Evolutionary conservation across 2,329 filamentous ascomycete species (phyloP).

Genomic region (Acephala macrosclerotiorum): DNA sequence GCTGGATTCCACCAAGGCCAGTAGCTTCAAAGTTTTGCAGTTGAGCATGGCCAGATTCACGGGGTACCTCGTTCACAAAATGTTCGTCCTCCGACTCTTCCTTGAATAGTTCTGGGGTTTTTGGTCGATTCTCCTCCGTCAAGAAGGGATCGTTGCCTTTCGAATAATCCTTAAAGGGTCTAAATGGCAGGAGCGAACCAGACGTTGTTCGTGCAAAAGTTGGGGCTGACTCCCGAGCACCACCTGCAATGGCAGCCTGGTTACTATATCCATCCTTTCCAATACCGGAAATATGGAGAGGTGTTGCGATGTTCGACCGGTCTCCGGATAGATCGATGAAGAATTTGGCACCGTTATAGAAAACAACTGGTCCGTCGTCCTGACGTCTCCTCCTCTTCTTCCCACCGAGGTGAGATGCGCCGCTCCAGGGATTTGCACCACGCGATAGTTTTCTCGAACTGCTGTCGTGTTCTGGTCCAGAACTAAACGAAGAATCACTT

Average conservation of each 20-base stretch:
- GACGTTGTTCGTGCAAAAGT: constrained; percentile 52
- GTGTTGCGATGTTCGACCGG: constrained; percentile 55
- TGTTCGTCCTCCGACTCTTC: constrained; percentile 32
- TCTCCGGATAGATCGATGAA: constrained; percentile 82
- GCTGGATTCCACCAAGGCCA: constrained; percentile 64
- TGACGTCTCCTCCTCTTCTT: constrained; percentile 50
- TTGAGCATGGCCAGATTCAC: constrained; percentile 15
- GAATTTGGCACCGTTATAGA: constrained; percentile 81
- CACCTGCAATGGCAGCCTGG: constrained; percentile 28
- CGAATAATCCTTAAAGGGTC: constrained; percentile 57
- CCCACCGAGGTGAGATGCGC: not conserved
- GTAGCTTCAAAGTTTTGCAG: constrained; percentile 58
- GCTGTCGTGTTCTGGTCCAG: not conserved
- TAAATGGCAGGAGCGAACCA: constrained; percentile 57
- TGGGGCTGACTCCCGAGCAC: constrained; percentile 32
- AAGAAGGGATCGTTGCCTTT: constrained; percentile 31
- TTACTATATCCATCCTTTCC: constrained; percentile 47
- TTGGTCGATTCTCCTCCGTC: constrained; percentile 29
- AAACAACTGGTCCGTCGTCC: constrained; percentile 79
- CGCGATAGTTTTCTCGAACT: not conserved
- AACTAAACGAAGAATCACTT: constrained; percentile 47
- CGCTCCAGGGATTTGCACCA: not conserved
- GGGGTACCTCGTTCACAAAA: constrained; percentile 40
- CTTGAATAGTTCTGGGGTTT: constrained; percentile 35
- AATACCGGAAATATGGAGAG: constrained; percentile 57